phyloP scores from a whole-genome alignment of 2,329 filamentous ascomycete species.

The Bipolaris oryzae region DNA sequence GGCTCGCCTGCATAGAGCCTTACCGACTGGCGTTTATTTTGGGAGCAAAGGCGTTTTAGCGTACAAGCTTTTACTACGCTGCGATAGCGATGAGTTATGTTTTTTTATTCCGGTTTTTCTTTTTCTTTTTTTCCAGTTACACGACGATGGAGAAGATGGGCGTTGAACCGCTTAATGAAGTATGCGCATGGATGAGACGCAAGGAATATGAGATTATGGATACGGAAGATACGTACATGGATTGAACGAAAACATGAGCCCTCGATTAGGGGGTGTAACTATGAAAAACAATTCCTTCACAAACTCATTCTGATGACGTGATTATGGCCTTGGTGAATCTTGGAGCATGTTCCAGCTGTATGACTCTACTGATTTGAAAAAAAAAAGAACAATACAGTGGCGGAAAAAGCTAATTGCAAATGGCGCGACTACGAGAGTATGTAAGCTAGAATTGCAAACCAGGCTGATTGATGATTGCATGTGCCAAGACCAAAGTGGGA shows the following conservation, averaged over 20 bases:
- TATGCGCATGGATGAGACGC: not conserved
- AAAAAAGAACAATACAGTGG: not conserved
- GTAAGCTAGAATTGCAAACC: conserved; percentile 1
- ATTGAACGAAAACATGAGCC: not conserved
- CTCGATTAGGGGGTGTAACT: not conserved
- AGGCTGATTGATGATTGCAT: conserved; percentile 10
- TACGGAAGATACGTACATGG: not conserved
- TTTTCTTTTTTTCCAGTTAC: not conserved
- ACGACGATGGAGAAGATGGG: not conserved
- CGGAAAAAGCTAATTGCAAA: not conserved
- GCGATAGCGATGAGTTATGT: not conserved
- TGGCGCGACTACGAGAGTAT: not conserved
- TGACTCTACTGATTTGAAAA: not conserved
- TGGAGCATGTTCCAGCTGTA: not conserved
- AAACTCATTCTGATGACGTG: too few relatives aligned
- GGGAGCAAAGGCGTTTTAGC: not conserved
- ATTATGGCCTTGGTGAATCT: not conserved
- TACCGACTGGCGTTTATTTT: not conserved
- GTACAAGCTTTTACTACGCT: not conserved
- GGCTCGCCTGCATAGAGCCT: not conserved
- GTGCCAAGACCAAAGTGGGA: conserved; percentile 22
- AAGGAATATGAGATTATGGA: not conserved
- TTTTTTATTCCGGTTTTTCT: not conserved
- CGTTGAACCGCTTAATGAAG: conserved; percentile 1
- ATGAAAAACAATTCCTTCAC: not conserved